These are phyloP conservation scores for Ophiostoma sp. DNA, from an alignment of 2,329 filamentous ascomycete genomes.

Conservation along the genomic window DNA sequence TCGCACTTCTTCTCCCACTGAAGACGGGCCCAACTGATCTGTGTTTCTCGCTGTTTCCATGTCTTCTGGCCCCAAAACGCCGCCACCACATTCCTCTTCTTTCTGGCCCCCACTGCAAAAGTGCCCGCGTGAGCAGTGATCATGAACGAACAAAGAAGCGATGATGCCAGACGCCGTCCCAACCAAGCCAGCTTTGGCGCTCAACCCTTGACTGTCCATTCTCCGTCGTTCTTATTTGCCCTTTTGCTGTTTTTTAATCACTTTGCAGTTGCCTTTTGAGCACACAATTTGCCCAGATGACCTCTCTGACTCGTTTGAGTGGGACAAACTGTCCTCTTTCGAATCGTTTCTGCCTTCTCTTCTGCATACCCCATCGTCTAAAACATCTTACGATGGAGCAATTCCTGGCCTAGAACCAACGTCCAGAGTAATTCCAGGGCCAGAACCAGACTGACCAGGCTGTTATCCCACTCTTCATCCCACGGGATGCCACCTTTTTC, in stretches of 20 bases:
- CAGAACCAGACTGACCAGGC: background rate
- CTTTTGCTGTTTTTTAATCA: background rate
- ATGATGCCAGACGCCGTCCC: constrained; percentile 11
- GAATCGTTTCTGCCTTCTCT: background rate
- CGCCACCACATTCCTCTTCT: background rate
- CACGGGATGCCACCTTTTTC: too few relatives aligned
- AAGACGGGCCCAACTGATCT: background rate
- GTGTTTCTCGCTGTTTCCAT: constrained; percentile 18
- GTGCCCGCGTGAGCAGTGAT: constrained; percentile 12
- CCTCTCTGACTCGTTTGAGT: background rate
- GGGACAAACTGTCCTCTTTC: background rate
- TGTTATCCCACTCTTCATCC: background rate
- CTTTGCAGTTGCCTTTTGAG: background rate
- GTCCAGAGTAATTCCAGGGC: background rate
- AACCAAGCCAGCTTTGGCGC: background rate
- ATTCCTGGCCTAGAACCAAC: background rate
- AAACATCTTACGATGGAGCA: background rate
- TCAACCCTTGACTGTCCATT: background rate
- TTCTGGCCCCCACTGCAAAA: background rate
- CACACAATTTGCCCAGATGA: background rate
- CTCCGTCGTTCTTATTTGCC: background rate
- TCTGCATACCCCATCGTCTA: background rate
- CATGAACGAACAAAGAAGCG: background rate
- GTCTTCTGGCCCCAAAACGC: background rate
- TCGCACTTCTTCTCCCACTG: background rate